Evolutionary conservation across 345 rosid species (phyloP), one percentile per base, ranked within the genome.

Genomic region (Turritis glabra): DNA sequence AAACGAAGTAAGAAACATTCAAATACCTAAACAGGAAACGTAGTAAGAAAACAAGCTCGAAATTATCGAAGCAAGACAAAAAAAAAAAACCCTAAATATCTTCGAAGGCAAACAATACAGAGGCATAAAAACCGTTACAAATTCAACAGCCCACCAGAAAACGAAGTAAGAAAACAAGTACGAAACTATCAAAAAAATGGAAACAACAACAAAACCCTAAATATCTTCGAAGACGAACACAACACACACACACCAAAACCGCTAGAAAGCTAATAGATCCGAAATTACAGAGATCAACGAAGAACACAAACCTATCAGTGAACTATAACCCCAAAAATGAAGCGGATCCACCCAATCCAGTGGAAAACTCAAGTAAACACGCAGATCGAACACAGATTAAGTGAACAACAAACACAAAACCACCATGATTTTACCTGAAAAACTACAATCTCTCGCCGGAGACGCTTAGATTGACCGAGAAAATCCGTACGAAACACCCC

Each of bases 401-500:
- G 37, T 27, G 13, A 77, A 2, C 15, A 70, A 69, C 5, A 63
- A 77, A 11, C 46, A 25, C 0, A 57, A 63, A 58, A 64, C 33
- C 22, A 64, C 35, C 54, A 7, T 9, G 18, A 21, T 19, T 37
- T 15, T 37, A 77, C 80, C 80, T 71, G 11, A 7, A 17, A 53
- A 33, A 35, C 62, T n/a, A 35, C 38, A 23, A 22, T 25, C 50
- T 56, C 71, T 15, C 71, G 76, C 60, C 76, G 72, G 76, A 64
- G 65, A 70, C 0, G 17, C 19, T 33, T 5, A 33, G 35, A 33
- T 69, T 70, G 52, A 63, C 60, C 67, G 32, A 46, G 37, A 64
- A 38, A 73, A 22, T 12, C 10, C 23, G 23, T 26, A 51, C 30
- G 18, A 17, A 33, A 35, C 19, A 55, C 80, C 40, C 40, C 48